Conservation (phyloP, 768 basidiomycete species). For the Termitomyces sp. region DNA sequence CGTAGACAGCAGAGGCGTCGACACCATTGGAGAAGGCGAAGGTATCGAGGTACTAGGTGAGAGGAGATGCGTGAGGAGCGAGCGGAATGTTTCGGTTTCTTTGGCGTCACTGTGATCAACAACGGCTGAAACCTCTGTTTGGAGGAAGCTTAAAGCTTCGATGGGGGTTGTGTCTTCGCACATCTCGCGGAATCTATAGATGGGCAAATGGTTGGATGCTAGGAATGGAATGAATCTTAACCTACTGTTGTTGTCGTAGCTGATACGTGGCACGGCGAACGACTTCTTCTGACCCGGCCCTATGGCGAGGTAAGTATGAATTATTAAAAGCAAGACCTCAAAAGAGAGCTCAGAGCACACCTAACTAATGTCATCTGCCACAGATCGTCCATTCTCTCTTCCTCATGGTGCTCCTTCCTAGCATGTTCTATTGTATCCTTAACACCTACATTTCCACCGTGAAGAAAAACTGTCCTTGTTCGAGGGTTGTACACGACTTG, state of each 20-base stretch:
- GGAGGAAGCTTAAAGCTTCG: constrained; percentile 69
- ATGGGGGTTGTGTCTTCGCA: constrained; percentile 59
- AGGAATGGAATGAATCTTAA: constrained; percentile 4
- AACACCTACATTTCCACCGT: constrained; percentile 71
- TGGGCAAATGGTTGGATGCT: not conserved
- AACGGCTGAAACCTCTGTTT: constrained; percentile 63
- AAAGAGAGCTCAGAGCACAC: constrained; percentile 34
- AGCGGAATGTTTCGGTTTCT: constrained; percentile 62
- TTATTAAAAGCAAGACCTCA: not conserved
- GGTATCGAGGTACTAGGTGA: constrained; percentile 28
- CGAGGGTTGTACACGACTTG: constrained; percentile 70
- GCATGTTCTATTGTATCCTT: constrained; percentile 15
- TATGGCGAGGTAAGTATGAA: constrained; percentile 21
- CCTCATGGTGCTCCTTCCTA: constrained; percentile 27
- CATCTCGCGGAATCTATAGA: constrained; percentile 74
- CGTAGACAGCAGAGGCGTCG: constrained; percentile 2
- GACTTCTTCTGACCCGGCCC: constrained; percentile 60
- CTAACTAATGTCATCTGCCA: constrained; percentile 71
- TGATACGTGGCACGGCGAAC: constrained; percentile 60
- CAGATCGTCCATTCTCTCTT: constrained; percentile 67
- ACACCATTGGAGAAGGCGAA: constrained; percentile 12
- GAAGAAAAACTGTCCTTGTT: constrained; percentile 58
- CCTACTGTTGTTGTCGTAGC: constrained; percentile 72
- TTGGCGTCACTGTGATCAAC: constrained; percentile 65
- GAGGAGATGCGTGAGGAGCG: constrained; percentile 63